These are phyloP conservation scores for Paramyrothecium sp. DNA, from an alignment of 2,329 filamentous ascomycete species.

Conservation along the genomic window DNA sequence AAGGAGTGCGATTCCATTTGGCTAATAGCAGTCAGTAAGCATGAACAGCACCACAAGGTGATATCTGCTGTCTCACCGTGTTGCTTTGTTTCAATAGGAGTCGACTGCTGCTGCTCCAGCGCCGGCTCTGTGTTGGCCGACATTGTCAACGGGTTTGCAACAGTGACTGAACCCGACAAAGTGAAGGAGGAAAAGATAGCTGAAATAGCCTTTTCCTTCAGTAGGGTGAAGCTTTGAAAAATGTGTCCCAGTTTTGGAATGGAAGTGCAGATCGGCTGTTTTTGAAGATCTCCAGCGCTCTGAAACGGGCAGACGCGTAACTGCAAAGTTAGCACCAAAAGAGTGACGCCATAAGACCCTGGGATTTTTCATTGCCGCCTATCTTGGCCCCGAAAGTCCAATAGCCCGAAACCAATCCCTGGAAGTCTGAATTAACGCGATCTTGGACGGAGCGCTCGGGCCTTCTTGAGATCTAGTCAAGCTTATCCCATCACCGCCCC, in stretches of 20 bases:
- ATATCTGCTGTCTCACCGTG: background rate
- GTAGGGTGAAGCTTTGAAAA: background rate
- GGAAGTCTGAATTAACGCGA: too few species aligned
- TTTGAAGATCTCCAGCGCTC: background rate
- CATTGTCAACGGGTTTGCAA: background rate
- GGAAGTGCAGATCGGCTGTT: background rate
- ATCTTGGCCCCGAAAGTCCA: too few species aligned
- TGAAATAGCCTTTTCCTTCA: background rate
- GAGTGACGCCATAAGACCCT: background rate
- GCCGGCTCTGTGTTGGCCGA: background rate
- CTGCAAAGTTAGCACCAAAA: background rate
- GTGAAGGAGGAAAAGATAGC: background rate
- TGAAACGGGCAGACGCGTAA: background rate
- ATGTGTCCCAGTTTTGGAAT: background rate
- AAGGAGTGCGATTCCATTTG: slow-evolving; percentile 20
- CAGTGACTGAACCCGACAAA: background rate
- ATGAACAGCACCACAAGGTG: background rate
- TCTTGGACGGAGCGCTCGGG: too few species aligned
- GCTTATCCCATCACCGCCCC: too few species aligned
- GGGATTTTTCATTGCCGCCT: background rate
- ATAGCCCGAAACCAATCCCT: too few species aligned
- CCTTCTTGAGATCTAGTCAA: too few species aligned
- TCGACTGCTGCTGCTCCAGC: background rate
- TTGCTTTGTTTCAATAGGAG: background rate
- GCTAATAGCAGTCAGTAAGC: background rate